Conservation (phyloP, 225 moss, liverwort and hornwort species). For the Bryoerythrophyllum caledonicum region DNA sequence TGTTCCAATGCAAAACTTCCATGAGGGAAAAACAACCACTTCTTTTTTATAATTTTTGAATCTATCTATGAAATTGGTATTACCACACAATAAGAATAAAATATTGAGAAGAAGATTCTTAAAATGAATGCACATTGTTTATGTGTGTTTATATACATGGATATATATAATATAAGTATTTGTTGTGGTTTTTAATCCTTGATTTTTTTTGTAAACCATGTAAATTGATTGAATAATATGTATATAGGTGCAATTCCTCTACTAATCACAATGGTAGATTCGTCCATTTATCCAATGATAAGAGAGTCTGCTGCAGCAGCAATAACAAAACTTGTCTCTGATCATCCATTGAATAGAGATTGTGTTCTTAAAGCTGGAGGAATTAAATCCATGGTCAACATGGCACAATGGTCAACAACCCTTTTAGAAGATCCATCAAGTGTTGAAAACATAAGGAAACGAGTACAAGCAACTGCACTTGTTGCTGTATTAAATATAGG, state of each 20-base stretch:
- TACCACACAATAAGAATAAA: too few relatives aligned
- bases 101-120: too few relatives aligned
- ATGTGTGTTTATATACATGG: too few relatives aligned
- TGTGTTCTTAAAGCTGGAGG: slow-evolving; percentile 54
- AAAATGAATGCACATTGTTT: too few relatives aligned
- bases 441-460: slow-evolving; percentile 37
- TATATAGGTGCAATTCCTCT: slow-evolving; percentile 60
- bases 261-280: slow-evolving; percentile 59
- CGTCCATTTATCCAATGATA: slow-evolving; percentile 65
- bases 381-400: slow-evolving; percentile 66
- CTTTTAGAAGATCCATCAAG: slow-evolving; percentile 37
- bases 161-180: too few relatives aligned
- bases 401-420: slow-evolving; percentile 72
- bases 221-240: too few relatives aligned
- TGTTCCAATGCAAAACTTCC: too few relatives aligned
- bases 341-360: slow-evolving; percentile 58
- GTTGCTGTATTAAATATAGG: slow-evolving; percentile 64
- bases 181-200: too few relatives aligned
- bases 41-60: too few relatives aligned
- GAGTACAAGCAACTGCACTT: slow-evolving; percentile 64
- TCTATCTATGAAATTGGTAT: too few relatives aligned
- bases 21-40: too few relatives aligned
- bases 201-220: too few relatives aligned
- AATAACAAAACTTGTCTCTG: slow-evolving; percentile 72
- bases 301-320: slow-evolving; percentile 72